Evolutionary conservation across 352 stramenopile genomes (phyloP).

Genomic region (Peronospora belbahrii): DNA sequence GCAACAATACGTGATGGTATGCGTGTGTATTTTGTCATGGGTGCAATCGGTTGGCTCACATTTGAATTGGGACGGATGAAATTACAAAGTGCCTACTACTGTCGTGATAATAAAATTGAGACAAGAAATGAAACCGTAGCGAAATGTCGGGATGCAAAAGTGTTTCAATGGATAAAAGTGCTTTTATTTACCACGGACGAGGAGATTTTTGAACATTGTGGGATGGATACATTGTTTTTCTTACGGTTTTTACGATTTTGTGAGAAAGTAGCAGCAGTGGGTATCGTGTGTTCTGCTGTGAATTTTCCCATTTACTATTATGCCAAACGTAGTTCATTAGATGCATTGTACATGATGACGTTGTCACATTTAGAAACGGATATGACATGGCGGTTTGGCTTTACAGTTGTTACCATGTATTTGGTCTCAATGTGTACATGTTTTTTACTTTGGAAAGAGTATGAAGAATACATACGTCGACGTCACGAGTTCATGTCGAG

Average conservation of each 20-base stretch:
- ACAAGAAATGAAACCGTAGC: conserved; percentile 41
- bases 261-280: conserved; percentile 59
- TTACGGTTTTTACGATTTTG: conserved; percentile 64
- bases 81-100: conserved; percentile 61
- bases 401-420: conserved; percentile 63
- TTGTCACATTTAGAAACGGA: conserved; percentile 51
- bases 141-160: conserved; percentile 22
- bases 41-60: conserved; percentile 46
- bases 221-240: conserved; percentile 78
- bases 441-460: conserved; percentile 61
- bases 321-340: conserved; percentile 23
- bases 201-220: conserved; percentile 54
- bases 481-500: conserved; percentile 72
- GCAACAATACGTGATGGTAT: conserved; percentile 59
- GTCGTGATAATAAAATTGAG: conserved; percentile 53
- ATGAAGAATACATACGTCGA: conserved; percentile 61
- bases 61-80: conserved; percentile 61
- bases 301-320: conserved; percentile 82
- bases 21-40: conserved; percentile 59
- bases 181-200: conserved; percentile 62
- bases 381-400: conserved; percentile 54
- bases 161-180: conserved; percentile 49
- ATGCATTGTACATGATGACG: conserved; percentile 56
- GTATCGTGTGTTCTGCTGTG: conserved; percentile 45
- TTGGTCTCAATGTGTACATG: conserved; percentile 48